Conservation (phyloP, 2,329 filamentous ascomycete genomes). For the Cladobotryum protrusum region DNA sequence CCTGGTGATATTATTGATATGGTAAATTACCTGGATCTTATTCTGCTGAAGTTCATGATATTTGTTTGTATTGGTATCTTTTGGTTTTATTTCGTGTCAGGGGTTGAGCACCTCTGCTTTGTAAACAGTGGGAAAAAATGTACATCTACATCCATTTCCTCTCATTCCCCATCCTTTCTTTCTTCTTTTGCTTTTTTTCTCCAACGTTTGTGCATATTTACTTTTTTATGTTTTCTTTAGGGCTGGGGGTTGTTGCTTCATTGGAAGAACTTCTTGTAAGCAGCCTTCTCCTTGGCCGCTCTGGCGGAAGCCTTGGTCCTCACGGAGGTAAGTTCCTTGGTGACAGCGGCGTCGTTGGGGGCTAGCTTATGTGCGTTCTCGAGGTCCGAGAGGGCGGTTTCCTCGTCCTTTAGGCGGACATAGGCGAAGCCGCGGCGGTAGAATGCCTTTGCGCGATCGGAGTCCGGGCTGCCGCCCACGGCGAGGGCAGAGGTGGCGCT, state of each 20-base stretch:
- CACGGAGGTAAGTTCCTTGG: conserved; percentile 67
- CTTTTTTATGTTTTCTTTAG: background rate
- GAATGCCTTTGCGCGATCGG: conserved; percentile 82
- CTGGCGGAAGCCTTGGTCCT: conserved; percentile 70
- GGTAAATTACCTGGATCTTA: no score
- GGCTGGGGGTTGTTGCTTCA: conserved; percentile 20
- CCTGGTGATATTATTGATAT: no score
- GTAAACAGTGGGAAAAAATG: background rate
- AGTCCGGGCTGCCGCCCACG: conserved; percentile 57
- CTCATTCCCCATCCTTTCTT: background rate
- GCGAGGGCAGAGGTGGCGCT: conserved; percentile 69
- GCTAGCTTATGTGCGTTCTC: conserved; percentile 67
- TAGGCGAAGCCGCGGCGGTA: conserved; percentile 77
- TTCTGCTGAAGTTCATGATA: background rate
- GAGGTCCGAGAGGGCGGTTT: conserved; percentile 69
- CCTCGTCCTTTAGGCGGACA: conserved; percentile 75
- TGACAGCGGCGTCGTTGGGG: conserved; percentile 68
- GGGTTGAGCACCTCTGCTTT: background rate
- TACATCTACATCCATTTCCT: background rate
- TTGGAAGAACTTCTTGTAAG: conserved; percentile 85
- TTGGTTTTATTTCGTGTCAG: conserved; percentile 10
- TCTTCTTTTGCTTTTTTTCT: background rate
- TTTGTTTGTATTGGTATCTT: conserved; percentile 2
- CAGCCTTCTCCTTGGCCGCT: conserved; percentile 83
- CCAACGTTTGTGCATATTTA: background rate